These are phyloP conservation scores for Pisolithus thermaeus DNA, from an alignment of 1,284 basidiomycete species.

Conservation along the genomic window DNA sequence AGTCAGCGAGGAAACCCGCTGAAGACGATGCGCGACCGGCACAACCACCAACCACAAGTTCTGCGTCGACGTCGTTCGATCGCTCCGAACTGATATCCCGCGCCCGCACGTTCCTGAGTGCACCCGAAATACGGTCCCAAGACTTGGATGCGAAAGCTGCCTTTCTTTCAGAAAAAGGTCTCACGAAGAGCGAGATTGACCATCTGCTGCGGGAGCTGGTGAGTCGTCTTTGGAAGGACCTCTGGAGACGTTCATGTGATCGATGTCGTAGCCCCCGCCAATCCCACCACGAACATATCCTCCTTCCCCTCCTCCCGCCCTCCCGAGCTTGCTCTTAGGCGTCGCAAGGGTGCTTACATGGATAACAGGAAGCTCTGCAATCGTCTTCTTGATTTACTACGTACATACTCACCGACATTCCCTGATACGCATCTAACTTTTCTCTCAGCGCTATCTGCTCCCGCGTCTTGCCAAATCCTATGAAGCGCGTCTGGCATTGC, in stretches of 20 bases:
- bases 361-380: slow-evolving; percentile 58
- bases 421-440: slow-evolving; percentile 6
- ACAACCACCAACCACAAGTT: background rate
- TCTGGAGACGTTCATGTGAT: no score
- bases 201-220: slow-evolving; percentile 54
- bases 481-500: slow-evolving; percentile 54
- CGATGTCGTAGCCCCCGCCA: slow-evolving; percentile 38
- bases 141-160: slow-evolving; percentile 49
- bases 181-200: slow-evolving; percentile 55
- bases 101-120: slow-evolving; percentile 58
- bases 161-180: slow-evolving; percentile 71
- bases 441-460: slow-evolving; percentile 54
- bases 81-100: slow-evolving; percentile 48
- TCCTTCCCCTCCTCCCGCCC: slow-evolving; percentile 60
- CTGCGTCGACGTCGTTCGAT: background rate
- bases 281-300: slow-evolving; percentile 72
- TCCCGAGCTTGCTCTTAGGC: slow-evolving; percentile 60
- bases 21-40: background rate
- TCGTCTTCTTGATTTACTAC: slow-evolving; percentile 56
- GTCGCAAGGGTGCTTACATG: slow-evolving; percentile 58
- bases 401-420: slow-evolving; percentile 32
- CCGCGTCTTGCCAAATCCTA: slow-evolving; percentile 57
- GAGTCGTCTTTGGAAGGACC: slow-evolving; percentile 16
- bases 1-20: slow-evolving; percentile 1
- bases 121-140: slow-evolving; percentile 59